A percentile compares a stretch with the other conserved stretches of the same genome.
Evolutionary conservation across 176 grass and related monocot species (phyloP).

Genomic region (Elymus sibiricus): DNA sequence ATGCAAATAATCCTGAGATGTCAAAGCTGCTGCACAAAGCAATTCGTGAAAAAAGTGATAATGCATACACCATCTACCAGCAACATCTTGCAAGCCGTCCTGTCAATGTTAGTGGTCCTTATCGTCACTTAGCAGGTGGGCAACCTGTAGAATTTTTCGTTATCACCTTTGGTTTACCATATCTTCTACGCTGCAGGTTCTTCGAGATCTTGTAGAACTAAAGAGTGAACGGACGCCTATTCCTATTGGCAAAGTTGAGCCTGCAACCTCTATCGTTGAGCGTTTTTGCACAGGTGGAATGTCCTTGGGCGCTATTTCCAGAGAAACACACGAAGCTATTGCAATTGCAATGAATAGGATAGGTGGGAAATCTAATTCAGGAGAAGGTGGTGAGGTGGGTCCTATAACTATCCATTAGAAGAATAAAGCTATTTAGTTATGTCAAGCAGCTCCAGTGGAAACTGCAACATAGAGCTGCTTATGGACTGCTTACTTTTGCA

Average conservation of each 20-base stretch:
- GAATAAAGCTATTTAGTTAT: conserved; percentile 18
- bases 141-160: neutral
- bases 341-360: conserved; percentile 99
- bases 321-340: conserved; percentile 99
- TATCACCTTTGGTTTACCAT: conserved; percentile 23
- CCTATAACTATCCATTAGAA: conserved; percentile 15
- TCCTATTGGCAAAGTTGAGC: conserved; percentile 96
- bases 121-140: conserved; percentile 24
- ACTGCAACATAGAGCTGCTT: conserved; percentile 19
- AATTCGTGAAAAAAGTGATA: conserved; percentile 90
- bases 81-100: conserved; percentile 98
- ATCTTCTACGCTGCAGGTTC: conserved; percentile 55
- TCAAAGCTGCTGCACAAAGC: conserved; percentile 98
- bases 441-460: conserved; percentile 17
- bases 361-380: conserved; percentile 98
- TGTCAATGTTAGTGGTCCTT: conserved; percentile 81
- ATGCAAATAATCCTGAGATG: conserved; percentile 99
- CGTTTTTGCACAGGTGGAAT: conserved; percentile 99
- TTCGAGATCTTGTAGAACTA: conserved; percentile 96
- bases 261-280: conserved; percentile 88
- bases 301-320: conserved; percentile 99
- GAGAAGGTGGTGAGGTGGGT: conserved; percentile 99
- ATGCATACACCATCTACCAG: conserved; percentile 93
- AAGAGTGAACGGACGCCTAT: conserved; percentile 69
- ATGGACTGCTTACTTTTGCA: conserved; percentile 43